These are phyloP conservation scores for Gossypium gossypioides DNA, from an alignment of 441 rosid species.

Conservation along the genomic window DNA sequence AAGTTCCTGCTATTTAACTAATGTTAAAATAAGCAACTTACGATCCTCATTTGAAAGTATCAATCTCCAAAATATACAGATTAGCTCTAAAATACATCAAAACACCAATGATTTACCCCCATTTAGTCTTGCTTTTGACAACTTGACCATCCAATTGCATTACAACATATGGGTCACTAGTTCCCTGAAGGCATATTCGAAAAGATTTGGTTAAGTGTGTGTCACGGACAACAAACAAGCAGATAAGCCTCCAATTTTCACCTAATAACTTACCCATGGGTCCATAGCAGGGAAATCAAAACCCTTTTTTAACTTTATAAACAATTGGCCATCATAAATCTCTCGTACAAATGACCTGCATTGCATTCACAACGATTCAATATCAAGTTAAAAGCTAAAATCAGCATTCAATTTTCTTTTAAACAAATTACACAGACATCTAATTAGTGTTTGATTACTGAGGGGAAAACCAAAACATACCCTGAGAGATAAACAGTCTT, in stretches of 20 bases:
- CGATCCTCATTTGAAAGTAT: neutral
- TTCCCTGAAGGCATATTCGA: conserved; percentile 46
- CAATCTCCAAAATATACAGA: neutral
- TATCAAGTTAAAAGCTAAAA: neutral
- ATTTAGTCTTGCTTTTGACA: conserved; percentile 64
- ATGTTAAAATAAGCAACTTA: neutral
- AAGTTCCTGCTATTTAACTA: neutral
- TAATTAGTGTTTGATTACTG: neutral
- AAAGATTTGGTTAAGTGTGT: neutral
- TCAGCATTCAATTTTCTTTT: neutral
- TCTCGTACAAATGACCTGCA: conserved; percentile 73
- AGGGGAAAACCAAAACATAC: conserved; percentile 38
- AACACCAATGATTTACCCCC: conserved; percentile 45
- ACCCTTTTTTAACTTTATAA: conserved; percentile 67
- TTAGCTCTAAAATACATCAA: neutral
- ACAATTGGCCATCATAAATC: conserved; percentile 74
- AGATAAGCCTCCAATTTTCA: neutral
- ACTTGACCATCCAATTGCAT: conserved; percentile 85
- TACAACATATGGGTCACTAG: conserved; percentile 78
- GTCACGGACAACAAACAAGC: neutral
- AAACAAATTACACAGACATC: neutral
- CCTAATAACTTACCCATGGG: conserved; percentile 58
- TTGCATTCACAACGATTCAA: conserved; percentile 3
- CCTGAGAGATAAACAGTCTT: conserved; percentile 71
- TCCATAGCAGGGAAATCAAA: conserved; percentile 80